Base-by-base conservation (phyloP, 306 rosid species). In the Mimosa bimucronata region DNA sequence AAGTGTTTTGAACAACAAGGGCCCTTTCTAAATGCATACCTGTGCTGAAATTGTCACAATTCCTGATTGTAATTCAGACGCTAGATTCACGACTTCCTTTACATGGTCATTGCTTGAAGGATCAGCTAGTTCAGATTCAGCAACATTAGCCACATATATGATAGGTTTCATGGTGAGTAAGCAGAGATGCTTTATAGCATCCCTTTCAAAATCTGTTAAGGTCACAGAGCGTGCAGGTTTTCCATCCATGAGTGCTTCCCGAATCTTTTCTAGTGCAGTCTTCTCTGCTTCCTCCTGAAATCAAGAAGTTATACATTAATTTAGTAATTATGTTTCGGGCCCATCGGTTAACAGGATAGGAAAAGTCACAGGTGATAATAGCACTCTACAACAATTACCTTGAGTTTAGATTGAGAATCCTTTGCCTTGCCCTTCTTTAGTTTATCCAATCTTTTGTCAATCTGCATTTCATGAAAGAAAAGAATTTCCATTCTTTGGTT, bases 221-320 rank as follows among this genome's bases (percentile, higher is more conserved):
- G 89, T 74, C 79, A 91, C 98, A 45, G 98, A 92, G 78, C 96
- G 92, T 30, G 98, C 98, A 45, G 98, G 98, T 85, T 92, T 95
- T 53, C 98, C 98, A 76, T 91, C 97, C 97, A 95, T 29, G 71
- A 92, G 97, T 12, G 94, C 97, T 77, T 44, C 81, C 61, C 71
- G 90, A 69, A 95, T 91, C 87, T 80, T 95, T 83, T 92, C 98
- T 88, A 92, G 73, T 79, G 94, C 91, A 79, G 94, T 77, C 80
- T 90, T 89, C 83, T 95, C 98, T 30, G 94, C 91, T 78, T 92
- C 98, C 82, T 95, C 98, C 98, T 92, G 83, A 75, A 82, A 84
- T 57, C 76, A 86, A 76, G 73, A 76, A 78, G 73, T 77, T 75
- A 46, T 78, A 65, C 48, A 50, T 52, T 40, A 76, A 42, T 57